phyloP scores from a whole-genome alignment of 2,329 filamentous ascomycete species.

The Microcyclospora pomicola region DNA sequence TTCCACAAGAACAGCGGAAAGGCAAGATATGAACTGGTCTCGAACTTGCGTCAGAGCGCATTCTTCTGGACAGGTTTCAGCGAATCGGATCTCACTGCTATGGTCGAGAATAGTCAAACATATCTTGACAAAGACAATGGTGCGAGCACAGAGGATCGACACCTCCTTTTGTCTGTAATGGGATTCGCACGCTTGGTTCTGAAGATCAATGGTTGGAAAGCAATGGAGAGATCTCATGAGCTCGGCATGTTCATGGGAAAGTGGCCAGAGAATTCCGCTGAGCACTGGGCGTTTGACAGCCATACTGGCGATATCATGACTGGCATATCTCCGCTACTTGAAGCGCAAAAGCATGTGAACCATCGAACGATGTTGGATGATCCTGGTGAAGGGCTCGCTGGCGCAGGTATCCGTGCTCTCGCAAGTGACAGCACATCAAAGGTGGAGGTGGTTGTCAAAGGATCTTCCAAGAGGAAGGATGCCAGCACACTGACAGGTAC shows the following conservation, averaged over 20 bases:
- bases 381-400: conserved; percentile 20
- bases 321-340: conserved; percentile 42
- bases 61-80: conserved; percentile 78
- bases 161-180: conserved; percentile 51
- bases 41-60: conserved; percentile 67
- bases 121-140: conserved; percentile 54
- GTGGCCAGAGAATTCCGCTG: conserved; percentile 49
- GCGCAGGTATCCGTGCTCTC: conserved; percentile 17
- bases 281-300: conserved; percentile 51
- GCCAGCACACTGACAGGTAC: conserved; percentile 3
- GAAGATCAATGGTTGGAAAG: conserved; percentile 47
- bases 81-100: conserved; percentile 45
- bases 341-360: conserved; percentile 43
- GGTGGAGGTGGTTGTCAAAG: conserved; percentile 10
- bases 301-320: conserved; percentile 38
- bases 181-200: conserved; percentile 46
- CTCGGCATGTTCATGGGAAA: conserved; percentile 58
- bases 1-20: conserved; percentile 65
- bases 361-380: conserved; percentile 14
- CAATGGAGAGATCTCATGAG: conserved; percentile 59
- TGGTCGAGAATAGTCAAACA: conserved; percentile 50
- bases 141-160: conserved; percentile 43
- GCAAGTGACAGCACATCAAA: conserved; percentile 10
- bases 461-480: conserved; percentile 2
- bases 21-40: conserved; percentile 53